Base-by-base conservation (phyloP, 2,329 filamentous ascomycete species). In the Penicillium sp. region DNA sequence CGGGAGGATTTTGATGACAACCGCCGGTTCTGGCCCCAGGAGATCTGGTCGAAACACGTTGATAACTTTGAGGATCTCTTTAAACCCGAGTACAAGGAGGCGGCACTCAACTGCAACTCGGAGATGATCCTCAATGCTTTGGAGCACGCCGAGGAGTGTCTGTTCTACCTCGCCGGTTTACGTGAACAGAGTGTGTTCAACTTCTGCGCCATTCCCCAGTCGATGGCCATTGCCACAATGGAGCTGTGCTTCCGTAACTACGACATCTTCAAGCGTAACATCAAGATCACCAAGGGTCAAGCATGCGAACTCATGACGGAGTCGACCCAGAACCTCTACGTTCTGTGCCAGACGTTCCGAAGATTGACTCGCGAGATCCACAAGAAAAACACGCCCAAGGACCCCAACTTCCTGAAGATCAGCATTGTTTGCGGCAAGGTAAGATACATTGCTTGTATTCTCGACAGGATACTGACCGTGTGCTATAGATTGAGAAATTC, bases 101-200 rank as follows among this genome's bases (percentile, higher is more conserved):
- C 84, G 62, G 93, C 93, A 1, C 71, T 97, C 23, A 82, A 89
- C 63, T 95, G 89, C 75, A 85, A 86, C 61, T 95, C 92, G 1
- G 89, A 96, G 66, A 95, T 98, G 91, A 84, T 97, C 6, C 78
- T 97, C 51, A 89, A 93, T 63, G 89, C 92, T 4, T 78, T 98
- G 38, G 83, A 84, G 65, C 88, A 95, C 60, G 87, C 82, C 4
- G 90, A 96, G 57, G 90, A 97, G 66, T 97, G 92, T 67, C 74
- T 98, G n/a, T 96, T 91, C 77, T 98, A 97, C 75, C 89, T 98
- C 76, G 92, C 92, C 4, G 93, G 88, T 41, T 83, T 98, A 56
- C 86, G 86, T 59, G 93, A 98, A 67, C 93, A 98, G 75, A 95
- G 89, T 67, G 89, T 95, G 24, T 98, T 98, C 82, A 98, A 98